These are phyloP conservation scores for Citrus mangshanensis DNA, from an alignment of 345 rosid genomes.

Conservation along the genomic window DNA sequence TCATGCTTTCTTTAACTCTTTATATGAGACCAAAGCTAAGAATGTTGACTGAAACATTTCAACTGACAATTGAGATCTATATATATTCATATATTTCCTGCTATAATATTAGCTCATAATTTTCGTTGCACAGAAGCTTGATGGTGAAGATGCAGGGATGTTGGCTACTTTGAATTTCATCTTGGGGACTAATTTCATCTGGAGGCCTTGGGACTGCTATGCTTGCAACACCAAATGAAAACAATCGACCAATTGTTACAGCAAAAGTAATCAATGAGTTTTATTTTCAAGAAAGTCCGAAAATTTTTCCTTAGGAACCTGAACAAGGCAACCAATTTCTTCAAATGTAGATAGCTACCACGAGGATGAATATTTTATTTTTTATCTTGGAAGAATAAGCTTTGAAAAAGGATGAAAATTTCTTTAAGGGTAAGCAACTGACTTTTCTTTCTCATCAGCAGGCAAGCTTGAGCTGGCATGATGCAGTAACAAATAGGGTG, in stretches of 20 bases:
- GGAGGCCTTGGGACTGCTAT: slow-evolving; percentile 24
- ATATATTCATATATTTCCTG: no score
- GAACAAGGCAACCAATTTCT: neutral
- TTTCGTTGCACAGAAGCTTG: slow-evolving; percentile 4
- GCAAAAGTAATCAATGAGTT: slow-evolving; percentile 17
- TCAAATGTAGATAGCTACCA: neutral
- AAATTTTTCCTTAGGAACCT: neutral
- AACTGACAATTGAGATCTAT: no score
- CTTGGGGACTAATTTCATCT: slow-evolving; percentile 19
- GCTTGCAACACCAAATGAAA: slow-evolving; percentile 17
- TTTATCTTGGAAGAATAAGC: neutral
- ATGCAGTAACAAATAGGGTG: neutral
- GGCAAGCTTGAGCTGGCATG: neutral
- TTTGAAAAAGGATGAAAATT: neutral
- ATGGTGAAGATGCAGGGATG: slow-evolving; percentile 17
- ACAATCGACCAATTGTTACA: neutral
- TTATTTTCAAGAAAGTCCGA: neutral
- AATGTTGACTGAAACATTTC: neutral
- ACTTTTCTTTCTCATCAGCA: neutral
- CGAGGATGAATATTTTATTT: no score
- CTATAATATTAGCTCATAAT: neutral
- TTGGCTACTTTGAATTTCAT: slow-evolving; percentile 22
- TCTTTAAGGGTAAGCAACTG: neutral
- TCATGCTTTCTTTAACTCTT: neutral
- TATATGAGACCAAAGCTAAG: neutral